Evolutionary conservation across 441 rosid genomes (phyloP).

Genomic region (Corymbia citriodora): DNA sequence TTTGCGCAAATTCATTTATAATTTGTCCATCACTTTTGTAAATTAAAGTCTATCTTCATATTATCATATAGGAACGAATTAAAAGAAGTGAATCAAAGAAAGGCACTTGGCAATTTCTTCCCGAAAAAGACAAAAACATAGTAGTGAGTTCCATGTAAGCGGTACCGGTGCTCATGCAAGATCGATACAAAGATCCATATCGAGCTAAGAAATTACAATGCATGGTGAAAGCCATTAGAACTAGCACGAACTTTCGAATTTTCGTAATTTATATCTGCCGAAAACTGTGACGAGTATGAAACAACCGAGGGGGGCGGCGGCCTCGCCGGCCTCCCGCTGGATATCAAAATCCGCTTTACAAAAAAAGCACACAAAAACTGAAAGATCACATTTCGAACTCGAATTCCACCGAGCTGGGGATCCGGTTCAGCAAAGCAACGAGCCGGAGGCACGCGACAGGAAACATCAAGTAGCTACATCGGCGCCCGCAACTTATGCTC

Average conservation of each 20-base stretch:
- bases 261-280: neutral
- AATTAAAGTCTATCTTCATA: neutral
- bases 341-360: neutral
- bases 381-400: neutral
- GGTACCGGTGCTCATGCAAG: neutral
- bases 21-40: rapidly evolving
- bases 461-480: neutral
- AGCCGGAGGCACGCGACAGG: neutral
- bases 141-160: too few relatives aligned
- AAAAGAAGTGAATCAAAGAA: too few relatives aligned
- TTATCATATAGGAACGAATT: too few relatives aligned
- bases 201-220: neutral
- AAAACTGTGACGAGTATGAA: rapidly evolving
- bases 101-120: neutral
- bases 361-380: neutral
- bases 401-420: neutral
- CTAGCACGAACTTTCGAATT: neutral
- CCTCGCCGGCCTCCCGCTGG: neutral
- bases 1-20: rapidly evolving
- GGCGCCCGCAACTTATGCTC: neutral
- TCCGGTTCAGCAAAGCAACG: neutral
- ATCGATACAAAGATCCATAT: rapidly evolving
- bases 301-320: neutral
- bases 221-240: neutral
- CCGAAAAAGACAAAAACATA: too few relatives aligned